These are phyloP conservation scores for Amauroascus verrucosus DNA, from an alignment of 2,329 filamentous ascomycete species.

Conservation along the genomic window DNA sequence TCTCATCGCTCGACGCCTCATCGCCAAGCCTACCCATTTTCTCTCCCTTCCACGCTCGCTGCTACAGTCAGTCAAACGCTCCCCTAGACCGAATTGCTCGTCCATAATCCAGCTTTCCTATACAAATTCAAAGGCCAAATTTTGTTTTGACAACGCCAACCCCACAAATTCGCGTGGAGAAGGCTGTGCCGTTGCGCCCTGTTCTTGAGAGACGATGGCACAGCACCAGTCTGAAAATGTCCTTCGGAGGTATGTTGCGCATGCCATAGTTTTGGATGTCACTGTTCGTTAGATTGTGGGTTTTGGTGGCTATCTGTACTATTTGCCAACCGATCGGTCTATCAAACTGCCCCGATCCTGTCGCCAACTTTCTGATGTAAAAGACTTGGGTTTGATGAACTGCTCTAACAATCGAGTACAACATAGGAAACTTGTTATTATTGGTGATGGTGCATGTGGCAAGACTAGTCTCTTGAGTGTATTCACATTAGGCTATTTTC, in stretches of 20 bases:
- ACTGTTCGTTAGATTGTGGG: neutral
- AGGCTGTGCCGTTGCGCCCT: neutral
- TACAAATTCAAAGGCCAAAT: no score
- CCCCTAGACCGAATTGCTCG: no score
- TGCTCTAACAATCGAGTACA: conserved; percentile 5
- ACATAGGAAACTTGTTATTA: conserved; percentile 84
- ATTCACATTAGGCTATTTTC: conserved; percentile 95
- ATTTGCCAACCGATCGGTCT: neutral
- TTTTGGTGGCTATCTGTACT: neutral
- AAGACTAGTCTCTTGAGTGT: conserved; percentile 97
- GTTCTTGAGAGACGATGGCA: conserved; percentile 24
- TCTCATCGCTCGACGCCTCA: neutral
- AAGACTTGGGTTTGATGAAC: conserved; percentile 1
- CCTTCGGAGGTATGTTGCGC: conserved; percentile 24
- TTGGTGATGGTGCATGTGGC: conserved; percentile 92
- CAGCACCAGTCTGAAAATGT: conserved; percentile 35
- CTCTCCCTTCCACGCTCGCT: neutral
- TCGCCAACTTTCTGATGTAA: neutral
- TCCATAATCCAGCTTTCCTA: no score
- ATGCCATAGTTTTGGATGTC: neutral
- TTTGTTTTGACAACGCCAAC: neutral
- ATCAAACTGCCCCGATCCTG: neutral
- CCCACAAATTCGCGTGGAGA: neutral
- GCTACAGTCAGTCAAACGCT: neutral
- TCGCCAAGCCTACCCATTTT: neutral